Conservation (phyloP, 345 rosid species). For the Pseudoturritis turrita region DNA sequence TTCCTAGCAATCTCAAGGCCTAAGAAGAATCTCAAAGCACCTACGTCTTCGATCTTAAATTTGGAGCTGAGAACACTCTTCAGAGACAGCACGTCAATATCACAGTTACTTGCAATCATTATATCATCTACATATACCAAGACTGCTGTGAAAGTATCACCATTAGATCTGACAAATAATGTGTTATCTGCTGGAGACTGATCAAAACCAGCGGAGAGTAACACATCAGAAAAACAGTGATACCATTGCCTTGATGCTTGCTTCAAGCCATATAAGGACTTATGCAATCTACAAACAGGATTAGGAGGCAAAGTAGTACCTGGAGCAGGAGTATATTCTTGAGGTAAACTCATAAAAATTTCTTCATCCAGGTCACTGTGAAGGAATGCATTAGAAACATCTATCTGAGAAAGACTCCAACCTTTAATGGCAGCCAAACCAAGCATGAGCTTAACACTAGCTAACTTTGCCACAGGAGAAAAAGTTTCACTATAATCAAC, state of each 20-base stretch:
- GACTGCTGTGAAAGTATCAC: neutral
- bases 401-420: neutral
- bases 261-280: neutral
- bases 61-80: neutral
- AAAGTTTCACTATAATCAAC: neutral
- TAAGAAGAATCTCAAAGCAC: neutral
- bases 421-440: neutral
- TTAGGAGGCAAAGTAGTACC: neutral
- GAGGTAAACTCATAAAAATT: neutral
- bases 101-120: neutral
- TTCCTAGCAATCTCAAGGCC: neutral
- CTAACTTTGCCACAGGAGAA: neutral
- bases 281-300: neutral
- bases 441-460: neutral
- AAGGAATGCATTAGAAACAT: neutral
- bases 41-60: neutral
- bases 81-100: rapidly evolving
- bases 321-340: neutral
- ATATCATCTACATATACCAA: neutral
- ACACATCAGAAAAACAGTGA: neutral
- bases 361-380: neutral
- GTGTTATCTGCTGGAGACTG: neutral
- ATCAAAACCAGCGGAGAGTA: neutral
- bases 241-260: neutral
- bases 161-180: neutral